Percentiles rank a stretch among this genome's conserved stretches.
phyloP scores from a whole-genome alignment of 345 rosid species.

The Eucalyptus cloeziana region DNA sequence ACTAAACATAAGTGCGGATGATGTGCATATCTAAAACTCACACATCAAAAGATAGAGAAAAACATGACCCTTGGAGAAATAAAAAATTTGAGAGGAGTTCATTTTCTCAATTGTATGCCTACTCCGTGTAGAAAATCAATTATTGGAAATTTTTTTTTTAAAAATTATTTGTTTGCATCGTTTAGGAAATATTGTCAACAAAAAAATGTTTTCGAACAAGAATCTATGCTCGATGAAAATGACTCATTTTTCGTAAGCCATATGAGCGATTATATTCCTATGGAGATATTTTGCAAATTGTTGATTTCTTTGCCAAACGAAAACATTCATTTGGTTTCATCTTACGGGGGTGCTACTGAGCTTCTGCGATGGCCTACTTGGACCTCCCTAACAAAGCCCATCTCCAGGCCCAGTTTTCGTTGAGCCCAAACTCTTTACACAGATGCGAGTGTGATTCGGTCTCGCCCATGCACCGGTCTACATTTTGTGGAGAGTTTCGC shows the following conservation, averaged over 20 bases:
- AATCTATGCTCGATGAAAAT: background rate
- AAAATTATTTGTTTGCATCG: background rate
- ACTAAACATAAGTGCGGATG: background rate
- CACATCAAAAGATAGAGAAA: background rate
- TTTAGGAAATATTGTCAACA: background rate
- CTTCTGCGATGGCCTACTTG: background rate
- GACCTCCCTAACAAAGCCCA: background rate
- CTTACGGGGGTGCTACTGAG: background rate
- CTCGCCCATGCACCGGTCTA: background rate
- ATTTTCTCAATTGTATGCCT: background rate
- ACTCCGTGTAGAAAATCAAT: accelerated
- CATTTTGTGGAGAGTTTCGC: background rate
- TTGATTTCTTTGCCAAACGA: background rate
- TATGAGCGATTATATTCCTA: background rate
- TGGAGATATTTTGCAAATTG: background rate
- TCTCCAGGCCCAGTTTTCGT: background rate
- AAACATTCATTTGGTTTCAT: background rate
- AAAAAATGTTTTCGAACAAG: background rate
- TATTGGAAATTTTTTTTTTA: too few species aligned
- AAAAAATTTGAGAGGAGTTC: background rate
- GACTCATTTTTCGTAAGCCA: background rate
- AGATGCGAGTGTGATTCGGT: background rate
- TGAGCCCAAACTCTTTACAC: background rate
- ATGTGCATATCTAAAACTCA: background rate
- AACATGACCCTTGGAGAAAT: background rate